These are phyloP conservation scores for Xylaria sp. DNA, from an alignment of 2,329 filamentous ascomycete genomes.

Conservation along the genomic window DNA sequence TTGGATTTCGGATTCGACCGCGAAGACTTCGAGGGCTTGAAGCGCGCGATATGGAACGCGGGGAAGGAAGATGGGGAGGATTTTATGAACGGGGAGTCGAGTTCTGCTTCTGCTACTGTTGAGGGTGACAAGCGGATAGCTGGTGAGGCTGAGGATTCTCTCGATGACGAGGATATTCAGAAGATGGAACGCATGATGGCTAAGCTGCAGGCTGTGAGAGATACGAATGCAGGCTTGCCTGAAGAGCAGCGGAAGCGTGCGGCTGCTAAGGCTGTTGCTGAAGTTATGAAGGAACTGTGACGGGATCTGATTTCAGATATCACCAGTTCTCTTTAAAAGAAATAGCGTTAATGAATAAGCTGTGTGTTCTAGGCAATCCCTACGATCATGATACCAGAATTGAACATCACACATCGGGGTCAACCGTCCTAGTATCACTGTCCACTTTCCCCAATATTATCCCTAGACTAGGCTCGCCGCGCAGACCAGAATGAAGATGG, in stretches of 20 bases:
- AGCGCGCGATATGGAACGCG: slow-evolving; percentile 62
- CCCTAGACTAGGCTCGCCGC: not conserved
- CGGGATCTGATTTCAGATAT: not conserved
- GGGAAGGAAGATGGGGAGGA: slow-evolving; percentile 41
- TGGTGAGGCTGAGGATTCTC: slow-evolving; percentile 49
- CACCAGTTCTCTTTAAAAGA: not conserved
- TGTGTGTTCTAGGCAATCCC: too few relatives aligned
- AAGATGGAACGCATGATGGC: slow-evolving; percentile 72
- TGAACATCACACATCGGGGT: too few relatives aligned
- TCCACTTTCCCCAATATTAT: too few relatives aligned
- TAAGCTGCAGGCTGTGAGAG: slow-evolving; percentile 70
- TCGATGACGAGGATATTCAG: slow-evolving; percentile 64
- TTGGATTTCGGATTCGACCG: slow-evolving; percentile 65
- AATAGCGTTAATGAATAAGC: not conserved
- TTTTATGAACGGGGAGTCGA: slow-evolving; percentile 38
- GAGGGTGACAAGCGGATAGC: slow-evolving; percentile 37
- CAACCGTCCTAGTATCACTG: too few relatives aligned
- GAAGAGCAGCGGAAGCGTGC: slow-evolving; percentile 70
- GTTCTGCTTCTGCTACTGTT: slow-evolving; percentile 31
- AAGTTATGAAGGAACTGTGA: slow-evolving; percentile 71
- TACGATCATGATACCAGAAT: too few relatives aligned
- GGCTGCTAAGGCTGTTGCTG: slow-evolving; percentile 69
- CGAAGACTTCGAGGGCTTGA: slow-evolving; percentile 64
- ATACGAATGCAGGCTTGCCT: slow-evolving; percentile 68
- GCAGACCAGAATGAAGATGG: too few relatives aligned